These are phyloP conservation scores for Aureoboletus auriporus DNA, from an alignment of 768 basidiomycete genomes.

Conservation along the genomic window DNA sequence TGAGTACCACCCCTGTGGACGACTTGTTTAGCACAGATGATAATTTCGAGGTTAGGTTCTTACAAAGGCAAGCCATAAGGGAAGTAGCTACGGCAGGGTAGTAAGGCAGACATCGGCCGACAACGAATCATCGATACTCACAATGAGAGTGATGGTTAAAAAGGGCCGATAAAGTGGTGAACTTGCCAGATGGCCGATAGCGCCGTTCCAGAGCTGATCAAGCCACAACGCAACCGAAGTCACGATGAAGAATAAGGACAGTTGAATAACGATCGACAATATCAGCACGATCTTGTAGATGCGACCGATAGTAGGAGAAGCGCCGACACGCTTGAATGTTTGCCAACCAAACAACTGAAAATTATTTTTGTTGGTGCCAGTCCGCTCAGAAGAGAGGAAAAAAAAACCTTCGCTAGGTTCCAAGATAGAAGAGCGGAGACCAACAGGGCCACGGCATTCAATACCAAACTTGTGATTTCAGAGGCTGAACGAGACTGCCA, in stretches of 20 bases:
- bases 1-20: constrained; percentile 65
- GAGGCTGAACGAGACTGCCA: constrained; percentile 57
- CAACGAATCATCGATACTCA: constrained; percentile 35
- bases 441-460: constrained; percentile 59
- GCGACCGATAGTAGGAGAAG: constrained; percentile 67
- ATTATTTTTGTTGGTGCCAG: not conserved
- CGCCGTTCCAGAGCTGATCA: constrained; percentile 68
- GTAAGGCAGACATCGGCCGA: constrained; percentile 1
- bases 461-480: constrained; percentile 60
- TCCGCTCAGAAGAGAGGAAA: not conserved
- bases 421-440: constrained; percentile 65
- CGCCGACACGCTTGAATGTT: constrained; percentile 83
- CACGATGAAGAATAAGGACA: constrained; percentile 76
- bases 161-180: constrained; percentile 50
- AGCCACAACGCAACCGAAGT: constrained; percentile 70
- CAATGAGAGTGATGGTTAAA: constrained; percentile 53
- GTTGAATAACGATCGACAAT: constrained; percentile 68
- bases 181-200: constrained; percentile 52
- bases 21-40: not conserved
- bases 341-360: constrained; percentile 74
- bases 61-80: constrained; percentile 68
- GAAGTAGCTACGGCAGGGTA: constrained; percentile 42
- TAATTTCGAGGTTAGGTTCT: constrained; percentile 8
- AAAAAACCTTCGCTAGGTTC: constrained; percentile 64
- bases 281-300: constrained; percentile 69